Evolutionary conservation across 495 filamentous ascomycete genomes (phyloP), one percentile per base, ranked within the genome.

Genomic region (Podospora didyma): DNA sequence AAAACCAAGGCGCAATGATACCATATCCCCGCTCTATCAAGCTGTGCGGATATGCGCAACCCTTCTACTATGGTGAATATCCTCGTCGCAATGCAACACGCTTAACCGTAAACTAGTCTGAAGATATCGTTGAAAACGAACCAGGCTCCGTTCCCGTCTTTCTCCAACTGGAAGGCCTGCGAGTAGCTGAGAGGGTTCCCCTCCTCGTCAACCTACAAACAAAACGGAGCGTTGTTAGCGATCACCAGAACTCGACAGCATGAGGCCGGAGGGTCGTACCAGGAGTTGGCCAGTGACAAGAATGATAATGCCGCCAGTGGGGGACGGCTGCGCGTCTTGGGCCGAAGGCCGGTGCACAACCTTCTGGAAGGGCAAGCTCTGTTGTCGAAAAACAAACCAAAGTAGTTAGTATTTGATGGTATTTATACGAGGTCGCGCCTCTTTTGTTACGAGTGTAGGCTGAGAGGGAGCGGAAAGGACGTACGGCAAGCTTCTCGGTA

Each of bases 71-170:
- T 17, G 39, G 31, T 28, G n/a, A 34, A 21, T 20, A 1, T 14
- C n/a, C 28, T 12, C 16, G 24, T 5, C 49, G 34, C 45, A 23
- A 11, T 17, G 17, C 24, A 31, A 24, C 47, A 14, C n/a, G n/a
- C 45, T 47, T 37, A 35, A 42, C 17, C 51, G 23, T 26, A 28
- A 59, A 92, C 79, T 55, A 97, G 79, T 62, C 86, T 86, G 83
- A 96, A 97, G 73, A 96, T 75, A 68, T 97, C 92, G 79, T 96
- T 96, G 75, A 85, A 85, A 65, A 97, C 86, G 69, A 82, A 96
- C 78, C 85, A 96, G 73, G 78, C 83, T 44, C 84, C 87, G 23
- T 62, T 11, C n/a, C 72, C 75, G 24, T 92, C 87, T 35, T 85
- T 86, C 57, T 81, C 68, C 46, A 97, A 83, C 62, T 92, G 88